phyloP scores from a whole-genome alignment of 2,329 filamentous ascomycete species.

The Penicillium hordei region DNA sequence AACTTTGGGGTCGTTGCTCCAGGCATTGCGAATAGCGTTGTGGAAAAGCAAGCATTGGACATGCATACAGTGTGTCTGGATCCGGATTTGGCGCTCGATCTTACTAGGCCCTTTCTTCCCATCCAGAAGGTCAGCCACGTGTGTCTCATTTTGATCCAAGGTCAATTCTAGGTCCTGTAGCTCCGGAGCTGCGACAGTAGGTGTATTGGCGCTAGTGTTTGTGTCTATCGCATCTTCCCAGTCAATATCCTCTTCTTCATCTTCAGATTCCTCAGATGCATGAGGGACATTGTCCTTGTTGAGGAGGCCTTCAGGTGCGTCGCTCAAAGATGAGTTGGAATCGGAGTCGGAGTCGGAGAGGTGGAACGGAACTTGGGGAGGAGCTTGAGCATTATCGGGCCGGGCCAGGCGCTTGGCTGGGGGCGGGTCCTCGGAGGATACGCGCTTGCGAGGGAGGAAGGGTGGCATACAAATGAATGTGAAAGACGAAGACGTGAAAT shows the following conservation, averaged over 20 bases:
- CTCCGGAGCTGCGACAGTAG: conserved; percentile 48
- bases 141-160: conserved; percentile 55
- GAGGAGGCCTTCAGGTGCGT: conserved; percentile 29
- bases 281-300: background rate
- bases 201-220: conserved; percentile 34
- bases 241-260: conserved; percentile 59
- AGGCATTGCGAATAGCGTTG: conserved; percentile 80
- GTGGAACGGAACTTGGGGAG: conserved; percentile 21
- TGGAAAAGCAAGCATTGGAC: conserved; percentile 87
- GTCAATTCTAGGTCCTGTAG: conserved; percentile 74
- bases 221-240: conserved; percentile 58
- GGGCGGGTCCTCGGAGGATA: conserved; percentile 37
- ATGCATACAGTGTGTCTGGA: conserved; percentile 81
- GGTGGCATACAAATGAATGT: conserved; percentile 43
- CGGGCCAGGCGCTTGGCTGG: conserved; percentile 36
- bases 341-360: conserved; percentile 29
- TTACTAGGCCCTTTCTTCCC: conserved; percentile 83
- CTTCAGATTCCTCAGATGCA: conserved; percentile 25
- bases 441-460: conserved; percentile 47
- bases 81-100: conserved; percentile 74
- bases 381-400: conserved; percentile 24
- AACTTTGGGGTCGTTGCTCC: conserved; percentile 74
- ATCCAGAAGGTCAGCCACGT: conserved; percentile 60
- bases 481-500: background rate
- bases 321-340: conserved; percentile 41